phyloP scores from a whole-genome alignment of 2,329 filamentous ascomycete genomes.

The Hypoxylon sp. region DNA sequence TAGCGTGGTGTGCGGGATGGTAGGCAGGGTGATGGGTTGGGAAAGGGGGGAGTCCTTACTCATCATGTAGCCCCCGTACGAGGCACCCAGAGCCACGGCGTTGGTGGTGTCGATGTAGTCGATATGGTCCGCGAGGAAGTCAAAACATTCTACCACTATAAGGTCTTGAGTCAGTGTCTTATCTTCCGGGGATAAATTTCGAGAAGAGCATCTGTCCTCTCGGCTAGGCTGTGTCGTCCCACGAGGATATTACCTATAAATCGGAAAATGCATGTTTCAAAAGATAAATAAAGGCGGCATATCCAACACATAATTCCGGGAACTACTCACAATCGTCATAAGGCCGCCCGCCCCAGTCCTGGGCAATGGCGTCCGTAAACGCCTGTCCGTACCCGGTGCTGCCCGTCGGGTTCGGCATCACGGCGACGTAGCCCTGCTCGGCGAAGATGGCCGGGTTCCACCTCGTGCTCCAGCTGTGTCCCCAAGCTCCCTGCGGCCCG shows the following conservation, averaged over 20 bases:
- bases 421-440: slow-evolving; percentile 87
- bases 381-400: slow-evolving; percentile 85
- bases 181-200: neutral
- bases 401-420: slow-evolving; percentile 86
- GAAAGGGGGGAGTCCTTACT: slow-evolving; percentile 58
- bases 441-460: slow-evolving; percentile 91
- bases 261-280: neutral
- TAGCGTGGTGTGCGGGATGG: neutral
- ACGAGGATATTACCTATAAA: neutral
- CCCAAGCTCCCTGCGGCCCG: slow-evolving; percentile 83
- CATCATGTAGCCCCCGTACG: slow-evolving; percentile 82
- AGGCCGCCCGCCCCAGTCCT: slow-evolving; percentile 86
- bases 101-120: slow-evolving; percentile 75
- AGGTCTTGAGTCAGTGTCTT: slow-evolving; percentile 1
- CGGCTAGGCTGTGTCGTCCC: neutral
- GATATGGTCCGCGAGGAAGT: slow-evolving; percentile 76
- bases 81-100: slow-evolving; percentile 80
- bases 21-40: neutral
- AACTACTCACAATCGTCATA: slow-evolving; percentile 76
- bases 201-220: neutral
- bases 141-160: slow-evolving; percentile 76
- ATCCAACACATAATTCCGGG: neutral
- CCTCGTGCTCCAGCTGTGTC: slow-evolving; percentile 75
- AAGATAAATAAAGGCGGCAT: neutral
- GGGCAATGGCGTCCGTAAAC: slow-evolving; percentile 79